Base-by-base conservation (phyloP, 139 green algal species). In the Closterium sp. region DNA sequence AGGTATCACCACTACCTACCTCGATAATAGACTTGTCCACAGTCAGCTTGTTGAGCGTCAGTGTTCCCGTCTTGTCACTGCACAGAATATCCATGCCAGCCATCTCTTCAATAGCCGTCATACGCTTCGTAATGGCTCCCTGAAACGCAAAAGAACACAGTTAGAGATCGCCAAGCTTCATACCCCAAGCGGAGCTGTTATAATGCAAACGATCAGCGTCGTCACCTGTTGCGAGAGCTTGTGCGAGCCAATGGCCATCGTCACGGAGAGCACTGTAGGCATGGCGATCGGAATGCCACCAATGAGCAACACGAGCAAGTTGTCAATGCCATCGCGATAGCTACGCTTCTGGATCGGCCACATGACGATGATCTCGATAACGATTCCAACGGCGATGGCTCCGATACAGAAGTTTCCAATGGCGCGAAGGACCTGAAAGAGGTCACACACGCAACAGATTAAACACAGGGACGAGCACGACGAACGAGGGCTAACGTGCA, bases 31-130 rank as follows among this genome's bases (percentile, higher is more conserved):
- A 84, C 31, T 92, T 92, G 83, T 98, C 96, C 88, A 98, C 96
- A 84, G 95, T 96, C 96, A 98, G 98, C 95, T 98, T 98, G 96
- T 98, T 98, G 84, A 98, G 94, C 4, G 97, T 98, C 28, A 98
- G 95, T 21, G 97, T 98, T 85, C 97, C 97, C 2, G 97, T 98
- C 93, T 98, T 98, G 94, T 98, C 97, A 31, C 95, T 97, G 96
- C 97, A 98, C 19, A 98, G 96, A 94, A 94, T 93, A 95, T 98
- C 97, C 97, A 98, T 98, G 89, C 96, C 96, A 4, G 97, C 97
- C 95, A 98, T 96, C 95, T 98, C 97, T 95, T 98, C 97, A 69
- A 98, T 98, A 12, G 97, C 91, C 2, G 81, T 89, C 34, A 94
- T 92, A 69, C 89, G 89, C 76, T 92, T 92, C 55, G 89, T 92